A percentile compares a stretch with the other conserved stretches of the same genome.
Evolutionary conservation across 495 filamentous ascomycete genomes (phyloP).

Genomic region (Penicillium cosmopolitanum): DNA sequence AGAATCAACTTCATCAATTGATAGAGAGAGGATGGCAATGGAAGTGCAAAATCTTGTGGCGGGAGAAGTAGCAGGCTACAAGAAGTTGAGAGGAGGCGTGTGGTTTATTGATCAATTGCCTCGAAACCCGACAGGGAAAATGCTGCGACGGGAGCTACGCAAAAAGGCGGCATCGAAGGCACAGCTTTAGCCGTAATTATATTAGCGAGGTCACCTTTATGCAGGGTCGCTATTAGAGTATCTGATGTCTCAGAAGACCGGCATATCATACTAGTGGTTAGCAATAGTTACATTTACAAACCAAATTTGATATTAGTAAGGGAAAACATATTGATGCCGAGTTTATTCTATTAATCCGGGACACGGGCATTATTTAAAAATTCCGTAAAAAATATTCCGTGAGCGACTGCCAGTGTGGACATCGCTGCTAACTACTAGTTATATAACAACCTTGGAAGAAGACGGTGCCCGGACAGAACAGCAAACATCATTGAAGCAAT

Average conservation of each 20-base stretch:
- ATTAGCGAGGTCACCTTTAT: not conserved
- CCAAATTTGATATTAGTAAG: no score
- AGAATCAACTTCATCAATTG: slow-evolving; percentile 2
- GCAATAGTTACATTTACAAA: no score
- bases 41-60: slow-evolving; percentile 61
- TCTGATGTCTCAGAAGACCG: no score
- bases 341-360: no score
- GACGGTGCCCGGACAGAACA: not conserved
- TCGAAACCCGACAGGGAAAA: slow-evolving; percentile 77
- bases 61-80: slow-evolving; percentile 58
- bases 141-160: slow-evolving; percentile 44
- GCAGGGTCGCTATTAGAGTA: no score
- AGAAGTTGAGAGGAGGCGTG: slow-evolving; percentile 73
- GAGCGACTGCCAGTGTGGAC: no score
- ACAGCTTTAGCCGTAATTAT: not conserved
- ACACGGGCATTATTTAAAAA: no score
- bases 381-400: no score
- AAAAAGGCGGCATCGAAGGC: not conserved
- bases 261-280: no score
- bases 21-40: slow-evolving; percentile 44
- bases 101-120: slow-evolving; percentile 72
- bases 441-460: no score
- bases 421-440: no score
- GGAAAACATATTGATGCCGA: no score
- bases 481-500: not conserved